A percentile compares a stretch with the other conserved stretches of the same genome.
Evolutionary conservation across 352 stramenopile genomes (phyloP).

Genomic region (Phytophthora tubulina): DNA sequence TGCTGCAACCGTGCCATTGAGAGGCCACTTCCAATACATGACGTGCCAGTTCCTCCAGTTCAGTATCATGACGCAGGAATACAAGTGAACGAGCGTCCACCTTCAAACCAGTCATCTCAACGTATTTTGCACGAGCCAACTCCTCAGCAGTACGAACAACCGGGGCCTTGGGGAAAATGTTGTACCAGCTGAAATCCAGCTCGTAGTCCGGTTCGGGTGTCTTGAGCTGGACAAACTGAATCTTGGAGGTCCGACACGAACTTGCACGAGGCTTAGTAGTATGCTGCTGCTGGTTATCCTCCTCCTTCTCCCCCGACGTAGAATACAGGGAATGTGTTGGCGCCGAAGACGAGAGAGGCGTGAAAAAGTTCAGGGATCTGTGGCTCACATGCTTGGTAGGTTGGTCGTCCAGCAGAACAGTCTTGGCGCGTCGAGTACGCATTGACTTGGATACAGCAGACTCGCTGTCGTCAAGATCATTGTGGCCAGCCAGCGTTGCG

Average conservation of each 20-base stretch:
- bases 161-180: constrained; percentile 83
- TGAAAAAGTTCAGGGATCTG: constrained; percentile 32
- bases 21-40: constrained; percentile 62
- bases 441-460: constrained; percentile 28
- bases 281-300: not conserved
- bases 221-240: constrained; percentile 63
- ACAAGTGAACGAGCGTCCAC: constrained; percentile 68
- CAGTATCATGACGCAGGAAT: constrained; percentile 65
- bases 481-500: constrained; percentile 16
- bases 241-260: constrained; percentile 28
- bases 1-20: constrained; percentile 75
- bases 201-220: constrained; percentile 72
- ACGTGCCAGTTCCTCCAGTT: constrained; percentile 60
- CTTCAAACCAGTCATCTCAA: constrained; percentile 63
- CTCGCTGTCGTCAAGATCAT: constrained; percentile 39
- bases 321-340: constrained; percentile 24
- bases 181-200: constrained; percentile 82
- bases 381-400: constrained; percentile 23
- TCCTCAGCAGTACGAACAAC: constrained; percentile 48
- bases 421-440: constrained; percentile 50
- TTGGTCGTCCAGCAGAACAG: constrained; percentile 47
- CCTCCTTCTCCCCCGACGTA: constrained; percentile 27
- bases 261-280: constrained; percentile 10
- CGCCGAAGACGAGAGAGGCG: constrained; percentile 19
- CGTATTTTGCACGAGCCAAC: constrained; percentile 54